Conservation (phyloP, 768 basidiomycete species). For the Mrakia hoshinonis region DNA sequence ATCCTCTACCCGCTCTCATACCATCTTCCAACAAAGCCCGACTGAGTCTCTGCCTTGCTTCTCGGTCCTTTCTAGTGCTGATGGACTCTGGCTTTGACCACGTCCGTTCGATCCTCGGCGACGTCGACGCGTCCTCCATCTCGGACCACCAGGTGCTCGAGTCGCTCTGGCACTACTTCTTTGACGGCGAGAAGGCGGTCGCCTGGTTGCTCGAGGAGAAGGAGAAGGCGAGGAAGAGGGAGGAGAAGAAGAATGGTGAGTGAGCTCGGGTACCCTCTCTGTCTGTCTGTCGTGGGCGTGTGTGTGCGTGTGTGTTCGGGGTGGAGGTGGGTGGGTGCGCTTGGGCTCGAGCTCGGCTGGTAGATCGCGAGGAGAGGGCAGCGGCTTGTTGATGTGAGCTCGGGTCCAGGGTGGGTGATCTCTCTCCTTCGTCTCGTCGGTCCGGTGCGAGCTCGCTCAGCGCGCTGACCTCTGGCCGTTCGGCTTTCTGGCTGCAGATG, state of each 20-base stretch:
- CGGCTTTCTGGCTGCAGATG: background rate
- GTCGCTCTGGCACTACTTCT: conserved; percentile 77
- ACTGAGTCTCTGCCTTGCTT: background rate
- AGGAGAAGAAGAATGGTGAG: conserved; percentile 79
- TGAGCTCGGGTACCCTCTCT: conserved; percentile 26
- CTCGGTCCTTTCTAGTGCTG: conserved; percentile 48
- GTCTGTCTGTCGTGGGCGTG: background rate
- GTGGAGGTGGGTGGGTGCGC: background rate
- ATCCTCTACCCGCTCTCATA: background rate
- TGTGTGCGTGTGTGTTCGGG: background rate
- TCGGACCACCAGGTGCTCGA: conserved; percentile 68
- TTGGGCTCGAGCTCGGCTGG: background rate
- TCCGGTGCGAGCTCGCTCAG: too few species aligned
- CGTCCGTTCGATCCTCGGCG: conserved; percentile 60
- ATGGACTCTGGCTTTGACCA: conserved; percentile 63
- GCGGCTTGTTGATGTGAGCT: too few species aligned
- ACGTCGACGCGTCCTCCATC: conserved; percentile 52
- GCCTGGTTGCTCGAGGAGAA: conserved; percentile 50
- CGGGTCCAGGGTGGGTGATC: conserved; percentile 6
- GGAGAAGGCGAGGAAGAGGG: conserved; percentile 56
- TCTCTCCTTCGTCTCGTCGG: background rate
- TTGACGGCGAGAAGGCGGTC: conserved; percentile 69
- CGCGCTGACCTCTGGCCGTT: background rate
- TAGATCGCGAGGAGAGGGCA: background rate
- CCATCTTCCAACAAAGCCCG: background rate